Base-by-base conservation (phyloP, 1,284 basidiomycete species). In the Exobasidium cylindrosporum region DNA sequence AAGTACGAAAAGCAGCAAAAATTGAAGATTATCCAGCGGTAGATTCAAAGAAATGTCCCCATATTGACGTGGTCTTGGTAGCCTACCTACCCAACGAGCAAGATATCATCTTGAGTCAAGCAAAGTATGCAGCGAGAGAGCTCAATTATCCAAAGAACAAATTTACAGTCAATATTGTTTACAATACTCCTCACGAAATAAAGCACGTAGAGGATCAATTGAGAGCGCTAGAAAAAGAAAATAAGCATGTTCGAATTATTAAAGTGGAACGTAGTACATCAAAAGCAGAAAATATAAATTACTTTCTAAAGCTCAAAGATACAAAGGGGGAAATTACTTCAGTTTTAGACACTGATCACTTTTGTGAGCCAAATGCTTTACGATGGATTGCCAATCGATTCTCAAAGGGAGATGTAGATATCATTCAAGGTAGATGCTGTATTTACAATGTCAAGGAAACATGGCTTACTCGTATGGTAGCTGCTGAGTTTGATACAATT, bases 11-110 rank as follows among this genome's bases (percentile, higher is more conserved):
- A 26, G 66, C 70, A 1, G 57, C 54, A 45, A 68, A 67, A 50
- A 52, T 60, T 4, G 63, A 65, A 28, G 57, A 58, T 26, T 1
- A 54, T 13, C 28, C 26, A 10, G 10, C n/a, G 29, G 21, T 26
- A 5, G n/a, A 31, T 2, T 13, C 21, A 10, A 65, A 69, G 29
- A 54, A 59, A 1, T 74, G 72, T 65, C 72, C 73, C 0, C 44
- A 61, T n/a, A 68, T 75, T 60, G 73, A 75, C 43, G 56, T 75
- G 11, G 65, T 73, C 13, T 63, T 75, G 11, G 72, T 75, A 0
- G 72, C 73, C n/a, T 74, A 73, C 54, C 60, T 74, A 4, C 72
- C 72, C 23, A 74, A 74, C 57, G 72, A 75, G 32, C 46, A 70
- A 62, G 67, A 74, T 54, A 73, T 73, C 60, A 73, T 74, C 59